Evolutionary conservation across 768 basidiomycete genomes (phyloP).

Genomic region (Boletus vinaceobasis): DNA sequence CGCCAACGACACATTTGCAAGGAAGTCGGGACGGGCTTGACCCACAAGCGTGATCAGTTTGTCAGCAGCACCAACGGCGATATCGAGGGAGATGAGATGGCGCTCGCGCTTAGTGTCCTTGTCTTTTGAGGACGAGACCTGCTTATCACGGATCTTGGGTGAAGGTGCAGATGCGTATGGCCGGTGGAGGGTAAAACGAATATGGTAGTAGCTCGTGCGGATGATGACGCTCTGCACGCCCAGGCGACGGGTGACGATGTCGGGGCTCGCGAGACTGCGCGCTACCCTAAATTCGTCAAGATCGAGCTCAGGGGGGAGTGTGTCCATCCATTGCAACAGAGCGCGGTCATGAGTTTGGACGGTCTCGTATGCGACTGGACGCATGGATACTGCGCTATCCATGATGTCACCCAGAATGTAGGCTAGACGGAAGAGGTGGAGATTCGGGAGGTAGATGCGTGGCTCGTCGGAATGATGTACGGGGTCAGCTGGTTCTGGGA

Average conservation of each 20-base stretch:
- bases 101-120: slow-evolving; percentile 34
- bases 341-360: slow-evolving; percentile 70
- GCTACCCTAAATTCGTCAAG: slow-evolving; percentile 75
- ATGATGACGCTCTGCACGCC: slow-evolving; percentile 83
- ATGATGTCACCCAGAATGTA: slow-evolving; percentile 81
- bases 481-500: slow-evolving; percentile 63
- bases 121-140: slow-evolving; percentile 30
- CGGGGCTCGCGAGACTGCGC: slow-evolving; percentile 63
- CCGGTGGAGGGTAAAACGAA: slow-evolving; percentile 80
- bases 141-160: slow-evolving; percentile 23
- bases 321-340: slow-evolving; percentile 71
- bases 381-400: slow-evolving; percentile 78
- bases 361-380: slow-evolving; percentile 73
- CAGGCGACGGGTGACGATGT: slow-evolving; percentile 55
- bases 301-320: slow-evolving; percentile 69
- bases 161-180: slow-evolving; percentile 54
- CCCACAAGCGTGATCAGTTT: slow-evolving; percentile 75
- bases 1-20: slow-evolving; percentile 62
- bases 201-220: slow-evolving; percentile 73
- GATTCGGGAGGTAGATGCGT: slow-evolving; percentile 69
- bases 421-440: slow-evolving; percentile 73
- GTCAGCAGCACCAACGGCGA: slow-evolving; percentile 73
- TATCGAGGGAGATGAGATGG: slow-evolving; percentile 59
- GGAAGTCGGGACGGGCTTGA: slow-evolving; percentile 73
- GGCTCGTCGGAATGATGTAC: slow-evolving; percentile 46